Base-by-base conservation (phyloP, 2,329 filamentous ascomycete genomes). In the Fusarium tjaetaba region DNA sequence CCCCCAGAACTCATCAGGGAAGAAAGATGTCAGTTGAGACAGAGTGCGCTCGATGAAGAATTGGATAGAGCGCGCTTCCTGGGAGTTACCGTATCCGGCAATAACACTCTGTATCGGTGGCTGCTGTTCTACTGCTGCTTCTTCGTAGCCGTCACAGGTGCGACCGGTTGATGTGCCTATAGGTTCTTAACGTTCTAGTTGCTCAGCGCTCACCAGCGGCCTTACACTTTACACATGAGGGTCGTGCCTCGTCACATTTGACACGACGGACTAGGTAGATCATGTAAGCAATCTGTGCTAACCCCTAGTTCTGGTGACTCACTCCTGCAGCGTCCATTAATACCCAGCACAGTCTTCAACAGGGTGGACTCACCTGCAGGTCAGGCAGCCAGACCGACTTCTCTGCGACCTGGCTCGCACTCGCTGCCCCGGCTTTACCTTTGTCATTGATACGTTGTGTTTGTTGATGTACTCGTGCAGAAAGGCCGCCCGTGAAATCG, bases 51-150 rank as follows among this genome's bases (percentile, higher is more conserved):
- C 45, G 9, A 48, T 30, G 20, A 48, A 48, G 1, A 48, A 48
- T 1, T 48, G 45, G 4, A 30, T 48, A 16, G 45, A 48, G 0
- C 45, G 45, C 2, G 45, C 45, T 48, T 48, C 45, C 4, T 30
- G 45, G 4, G 45, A 16, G 20, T 28, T 22, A 1, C 9, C 2
- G 26, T 30, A 48, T 28, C 45, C 9, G 6, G 4, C 9, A 11
- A 11, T 30, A 8, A 22, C 20, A 15, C 9, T 2, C 6, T 48
- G 26, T 2, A 11, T 30, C 4, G 6, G 45, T 15, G 26, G 0
- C 2, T 22, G 13, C 8, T 15, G 11, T 11, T 18, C 9, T 36
- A 14, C 24, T 28, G 1, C 18, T 28, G 4, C 18, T 46, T 48
- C 45, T 48, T 28, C 45, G 14, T 48, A 48, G 9, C 45, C 45